phyloP scores from a whole-genome alignment of 2,329 filamentous ascomycete genomes.

The Fusarium proliferatum region DNA sequence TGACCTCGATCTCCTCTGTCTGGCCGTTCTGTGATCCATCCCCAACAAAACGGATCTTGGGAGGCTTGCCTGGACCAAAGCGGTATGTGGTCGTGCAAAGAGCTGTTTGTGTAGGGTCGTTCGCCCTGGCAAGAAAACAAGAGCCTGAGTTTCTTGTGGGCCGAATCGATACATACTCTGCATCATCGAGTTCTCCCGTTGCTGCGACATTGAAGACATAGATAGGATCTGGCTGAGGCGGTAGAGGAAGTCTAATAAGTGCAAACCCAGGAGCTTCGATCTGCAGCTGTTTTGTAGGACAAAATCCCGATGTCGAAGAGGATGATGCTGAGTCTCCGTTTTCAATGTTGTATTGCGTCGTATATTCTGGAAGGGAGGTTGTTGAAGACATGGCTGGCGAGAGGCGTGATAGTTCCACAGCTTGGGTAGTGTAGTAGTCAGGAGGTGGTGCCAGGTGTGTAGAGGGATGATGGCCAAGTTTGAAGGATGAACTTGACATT shows the following conservation, averaged over 20 bases:
- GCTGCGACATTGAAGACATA: constrained; percentile 55
- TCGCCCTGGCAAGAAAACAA: constrained; percentile 59
- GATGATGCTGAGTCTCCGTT: not conserved
- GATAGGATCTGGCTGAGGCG: constrained; percentile 54
- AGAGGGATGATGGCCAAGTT: constrained; percentile 17
- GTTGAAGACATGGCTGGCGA: constrained; percentile 43
- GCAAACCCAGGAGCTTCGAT: constrained; percentile 60
- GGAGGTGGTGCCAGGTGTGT: constrained; percentile 43
- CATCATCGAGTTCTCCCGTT: constrained; percentile 52
- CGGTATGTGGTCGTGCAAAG: constrained; percentile 66
- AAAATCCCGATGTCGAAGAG: constrained; percentile 48
- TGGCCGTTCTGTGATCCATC: not conserved
- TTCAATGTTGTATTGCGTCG: constrained; percentile 9
- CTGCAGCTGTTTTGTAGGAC: constrained; percentile 58
- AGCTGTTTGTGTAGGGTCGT: constrained; percentile 48
- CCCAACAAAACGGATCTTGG: constrained; percentile 53
- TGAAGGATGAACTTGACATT: not conserved
- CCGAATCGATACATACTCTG: constrained; percentile 64
- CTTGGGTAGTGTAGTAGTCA: constrained; percentile 41
- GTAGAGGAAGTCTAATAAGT: constrained; percentile 55
- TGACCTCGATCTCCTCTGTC: constrained; percentile 44
- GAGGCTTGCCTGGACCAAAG: constrained; percentile 65
- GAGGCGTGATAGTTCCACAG: constrained; percentile 42
- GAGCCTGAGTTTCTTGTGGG: constrained; percentile 58
- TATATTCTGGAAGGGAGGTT: constrained; percentile 46